A percentile compares a stretch with the other conserved stretches of the same genome.
These are phyloP conservation scores for Fusarium pilosicola DNA, from an alignment of 2,329 filamentous ascomycete species.

Conservation along the genomic window DNA sequence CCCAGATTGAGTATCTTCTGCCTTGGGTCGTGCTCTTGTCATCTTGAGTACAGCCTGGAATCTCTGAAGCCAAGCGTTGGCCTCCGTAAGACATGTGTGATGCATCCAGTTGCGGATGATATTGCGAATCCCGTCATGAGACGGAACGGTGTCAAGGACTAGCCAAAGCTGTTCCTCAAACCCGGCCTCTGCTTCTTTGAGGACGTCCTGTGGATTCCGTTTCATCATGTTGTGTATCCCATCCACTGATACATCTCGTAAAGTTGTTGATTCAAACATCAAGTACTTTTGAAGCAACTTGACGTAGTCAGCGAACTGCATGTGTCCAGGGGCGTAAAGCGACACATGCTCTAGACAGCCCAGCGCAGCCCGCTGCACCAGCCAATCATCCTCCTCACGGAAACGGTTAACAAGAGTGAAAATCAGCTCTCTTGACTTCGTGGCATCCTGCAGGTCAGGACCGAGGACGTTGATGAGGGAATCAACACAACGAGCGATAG, in stretches of 20 bases:
- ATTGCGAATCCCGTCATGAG: constrained; percentile 82
- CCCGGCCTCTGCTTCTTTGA: constrained; percentile 77
- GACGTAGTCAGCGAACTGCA: constrained; percentile 87
- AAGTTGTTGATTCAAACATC: constrained; percentile 71
- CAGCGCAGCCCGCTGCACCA: constrained; percentile 80
- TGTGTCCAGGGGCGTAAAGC: constrained; percentile 87
- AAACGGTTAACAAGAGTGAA: constrained; percentile 87
- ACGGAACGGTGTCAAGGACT: constrained; percentile 79
- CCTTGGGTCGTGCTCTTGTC: constrained; percentile 75
- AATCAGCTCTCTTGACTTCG: constrained; percentile 91
- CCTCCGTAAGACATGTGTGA: constrained; percentile 85
- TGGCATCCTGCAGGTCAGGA: constrained; percentile 91
- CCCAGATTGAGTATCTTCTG: constrained; percentile 58
- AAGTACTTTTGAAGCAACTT: constrained; percentile 82
- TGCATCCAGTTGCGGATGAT: constrained; percentile 94
- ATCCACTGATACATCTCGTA: constrained; percentile 84
- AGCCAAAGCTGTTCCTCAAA: constrained; percentile 95
- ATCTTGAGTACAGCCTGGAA: constrained; percentile 91
- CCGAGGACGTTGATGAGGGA: constrained; percentile 97
- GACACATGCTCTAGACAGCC: constrained; percentile 90
- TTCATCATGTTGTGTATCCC: constrained; percentile 97
- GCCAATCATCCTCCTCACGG: constrained; percentile 75
- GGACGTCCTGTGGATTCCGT: constrained; percentile 83
- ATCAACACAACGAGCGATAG: constrained; percentile 88
- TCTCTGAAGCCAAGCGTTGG: constrained; percentile 84